phyloP scores from a whole-genome alignment of 345 rosid genomes.

The Adansonia digitata region DNA sequence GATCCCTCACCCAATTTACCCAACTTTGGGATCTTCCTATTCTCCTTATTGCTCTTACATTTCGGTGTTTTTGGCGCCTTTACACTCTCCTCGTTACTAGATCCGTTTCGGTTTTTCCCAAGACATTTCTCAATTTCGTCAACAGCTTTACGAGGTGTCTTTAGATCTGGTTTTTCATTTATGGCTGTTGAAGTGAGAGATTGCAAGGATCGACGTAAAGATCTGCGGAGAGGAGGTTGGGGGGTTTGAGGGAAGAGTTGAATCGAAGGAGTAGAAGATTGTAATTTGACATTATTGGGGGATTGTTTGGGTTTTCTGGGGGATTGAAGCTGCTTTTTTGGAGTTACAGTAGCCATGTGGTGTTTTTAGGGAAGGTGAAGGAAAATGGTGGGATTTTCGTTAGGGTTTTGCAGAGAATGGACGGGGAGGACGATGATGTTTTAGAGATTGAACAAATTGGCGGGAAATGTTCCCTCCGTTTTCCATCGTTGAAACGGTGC shows the following conservation, averaged over 20 bases:
- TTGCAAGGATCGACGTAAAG: slow-evolving; percentile 19
- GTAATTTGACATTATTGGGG: not conserved
- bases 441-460: slow-evolving; percentile 23
- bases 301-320: slow-evolving; percentile 3
- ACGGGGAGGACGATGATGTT: not conserved
- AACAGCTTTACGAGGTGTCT: not conserved
- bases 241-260: slow-evolving; percentile 11
- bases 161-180: not conserved
- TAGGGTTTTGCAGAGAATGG: slow-evolving; percentile 10
- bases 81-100: slow-evolving; percentile 2
- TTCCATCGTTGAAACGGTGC: not conserved
- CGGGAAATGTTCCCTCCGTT: slow-evolving; percentile 41
- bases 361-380: not conserved
- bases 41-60: slow-evolving; percentile 1
- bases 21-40: slow-evolving; percentile 2
- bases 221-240: slow-evolving; percentile 33
- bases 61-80: slow-evolving; percentile 3
- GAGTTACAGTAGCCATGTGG: not conserved
- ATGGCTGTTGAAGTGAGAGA: slow-evolving; percentile 9
- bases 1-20: slow-evolving; percentile 5
- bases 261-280: not conserved
- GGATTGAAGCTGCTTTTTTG: slow-evolving; percentile 1
- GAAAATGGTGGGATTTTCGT: not conserved
- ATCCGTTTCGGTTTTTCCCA: slow-evolving; percentile 10
- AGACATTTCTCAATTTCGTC: not conserved